These are phyloP conservation scores for Thuja plicata DNA, from an alignment of 83 land plant genomes.

Conservation along the genomic window DNA sequence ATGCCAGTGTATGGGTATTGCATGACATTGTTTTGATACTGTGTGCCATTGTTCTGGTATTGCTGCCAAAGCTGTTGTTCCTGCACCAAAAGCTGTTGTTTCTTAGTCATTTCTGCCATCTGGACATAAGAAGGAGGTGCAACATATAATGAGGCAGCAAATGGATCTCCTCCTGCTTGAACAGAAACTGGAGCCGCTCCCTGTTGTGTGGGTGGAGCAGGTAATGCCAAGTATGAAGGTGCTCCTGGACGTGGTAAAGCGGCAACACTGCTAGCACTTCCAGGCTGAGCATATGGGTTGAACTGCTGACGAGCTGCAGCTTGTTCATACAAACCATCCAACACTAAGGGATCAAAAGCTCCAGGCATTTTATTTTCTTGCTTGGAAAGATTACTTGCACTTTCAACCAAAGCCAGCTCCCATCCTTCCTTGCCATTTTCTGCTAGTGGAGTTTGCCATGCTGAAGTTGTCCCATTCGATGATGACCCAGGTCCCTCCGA, in stretches of 20 bases:
- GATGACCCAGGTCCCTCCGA: conserved; percentile 25
- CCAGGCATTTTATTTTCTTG: conserved; percentile 65
- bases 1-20: conserved; percentile 67
- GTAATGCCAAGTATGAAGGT: conserved; percentile 67
- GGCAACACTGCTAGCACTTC: conserved; percentile 94
- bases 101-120: conserved; percentile 84
- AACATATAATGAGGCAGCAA: conserved; percentile 68
- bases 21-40: conserved; percentile 27
- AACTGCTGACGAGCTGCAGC: conserved; percentile 66
- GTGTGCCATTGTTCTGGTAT: conserved; percentile 66
- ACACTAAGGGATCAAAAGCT: conserved; percentile 73
- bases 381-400: conserved; percentile 67
- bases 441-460: conserved; percentile 63
- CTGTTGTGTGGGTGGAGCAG: conserved; percentile 64
- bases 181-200: conserved; percentile 36
- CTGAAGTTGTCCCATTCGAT: conserved; percentile 41
- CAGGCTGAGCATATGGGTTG: conserved; percentile 44
- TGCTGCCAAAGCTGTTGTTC: conserved; percentile 90
- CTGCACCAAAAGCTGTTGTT: conserved; percentile 75
- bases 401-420: conserved; percentile 83
- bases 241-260: conserved; percentile 67
- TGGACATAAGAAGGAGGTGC: conserved; percentile 92
- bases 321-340: conserved; percentile 91
- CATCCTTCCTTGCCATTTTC: conserved; percentile 75
- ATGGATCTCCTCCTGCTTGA: conserved; percentile 65